Evolutionary conservation across 345 rosid genomes (phyloP), one percentile per base, ranked within the genome.

Genomic region (Bruguiera gymnorhiza): DNA sequence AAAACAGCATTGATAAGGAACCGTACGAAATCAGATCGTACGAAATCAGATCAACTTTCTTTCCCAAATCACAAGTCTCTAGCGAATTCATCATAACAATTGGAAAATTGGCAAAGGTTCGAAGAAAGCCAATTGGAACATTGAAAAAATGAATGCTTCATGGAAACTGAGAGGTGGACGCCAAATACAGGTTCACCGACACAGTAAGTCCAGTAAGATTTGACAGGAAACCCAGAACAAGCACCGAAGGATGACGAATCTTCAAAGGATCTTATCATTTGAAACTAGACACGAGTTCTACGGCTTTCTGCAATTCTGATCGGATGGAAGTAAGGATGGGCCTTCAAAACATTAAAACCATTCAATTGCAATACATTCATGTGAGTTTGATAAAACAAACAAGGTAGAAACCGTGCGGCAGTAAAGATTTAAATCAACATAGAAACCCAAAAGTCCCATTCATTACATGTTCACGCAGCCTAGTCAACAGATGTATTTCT

Each of bases 221-320:
- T 68, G 60, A 72, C 0, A n/a, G 48, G 43, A 50, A 67, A 67
- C 61, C 43, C 69, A 50, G 34, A 70, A 57, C 50, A 55, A 59
- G 59, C 58, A 39, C 63, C 60, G 9, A 37, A 63, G 34, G 60
- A 67, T 34, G 61, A 55, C 24, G 24, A 15, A 23, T 61, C 56
- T 70, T 67, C 66, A 65, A 75, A 67, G 77, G 74, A 60, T 68
- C 68, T 26, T 30, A 62, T 52, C 57, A 77, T 56, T 60, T 26
- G 65, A 52, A 56, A 46, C 74, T 85, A 88, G 26, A 83, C 56
- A 8, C 85, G 86, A 68, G 55, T 78, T 77, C 89, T 86, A 85
- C 93, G 83, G 86, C 92, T 90, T 80, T 95, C 97, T 2, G 96
- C 97, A 74, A 88, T 92, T 78, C 92, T 85, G 60, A 95, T 76